A percentile compares a stretch with the other conserved stretches of the same genome.
phyloP scores from a whole-genome alignment of 352 stramenopile species.

The Peronospora belbahrii region DNA sequence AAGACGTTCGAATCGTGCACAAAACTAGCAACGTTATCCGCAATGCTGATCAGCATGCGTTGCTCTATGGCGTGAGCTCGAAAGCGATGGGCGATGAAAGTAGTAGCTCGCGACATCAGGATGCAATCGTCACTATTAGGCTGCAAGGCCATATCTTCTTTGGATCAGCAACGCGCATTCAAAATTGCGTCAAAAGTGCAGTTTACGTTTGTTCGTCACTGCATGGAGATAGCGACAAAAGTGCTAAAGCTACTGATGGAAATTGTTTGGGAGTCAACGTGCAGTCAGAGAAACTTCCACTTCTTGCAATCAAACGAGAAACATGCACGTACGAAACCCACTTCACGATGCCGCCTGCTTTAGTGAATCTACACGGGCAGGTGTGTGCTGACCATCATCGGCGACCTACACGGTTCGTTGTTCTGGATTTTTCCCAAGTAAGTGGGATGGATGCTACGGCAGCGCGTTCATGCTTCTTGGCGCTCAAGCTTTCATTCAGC shows the following conservation, averaged over 20 bases:
- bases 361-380: conserved; percentile 43
- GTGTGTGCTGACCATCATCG: conserved; percentile 24
- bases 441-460: conserved; percentile 74
- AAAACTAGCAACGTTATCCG: conserved; percentile 62
- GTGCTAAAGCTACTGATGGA: not conserved
- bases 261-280: not conserved
- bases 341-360: conserved; percentile 7
- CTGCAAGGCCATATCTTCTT: conserved; percentile 77
- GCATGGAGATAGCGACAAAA: not conserved
- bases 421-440: conserved; percentile 75
- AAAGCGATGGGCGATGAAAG: conserved; percentile 3
- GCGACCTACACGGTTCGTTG: conserved; percentile 48
- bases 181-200: conserved; percentile 55
- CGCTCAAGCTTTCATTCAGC: conserved; percentile 53
- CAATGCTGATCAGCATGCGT: conserved; percentile 50
- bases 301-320: conserved; percentile 10
- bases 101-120: conserved; percentile 27
- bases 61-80: conserved; percentile 32
- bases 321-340: conserved; percentile 10
- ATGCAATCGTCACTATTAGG: conserved; percentile 54
- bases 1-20: conserved; percentile 46
- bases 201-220: conserved; percentile 35
- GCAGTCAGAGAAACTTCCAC: conserved; percentile 4
- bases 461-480: conserved; percentile 58
- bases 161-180: conserved; percentile 58